Evolutionary conservation across 768 basidiomycete species (phyloP).

Genomic region (Lanmaoa rubissima): DNA sequence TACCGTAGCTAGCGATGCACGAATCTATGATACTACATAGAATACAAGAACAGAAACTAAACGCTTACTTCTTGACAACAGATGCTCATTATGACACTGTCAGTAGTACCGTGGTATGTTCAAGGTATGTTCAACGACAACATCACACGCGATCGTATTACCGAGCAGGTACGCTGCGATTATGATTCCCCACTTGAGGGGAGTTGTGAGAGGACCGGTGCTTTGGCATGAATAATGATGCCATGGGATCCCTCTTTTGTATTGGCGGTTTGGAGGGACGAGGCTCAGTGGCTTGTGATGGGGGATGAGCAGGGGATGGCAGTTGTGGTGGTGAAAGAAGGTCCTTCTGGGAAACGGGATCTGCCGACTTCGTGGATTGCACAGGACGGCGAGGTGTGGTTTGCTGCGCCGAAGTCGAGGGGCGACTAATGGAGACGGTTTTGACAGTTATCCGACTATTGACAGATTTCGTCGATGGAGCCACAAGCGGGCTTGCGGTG

Average conservation of each 20-base stretch:
- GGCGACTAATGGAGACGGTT: slow-evolving; percentile 43
- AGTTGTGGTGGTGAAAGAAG: slow-evolving; percentile 32
- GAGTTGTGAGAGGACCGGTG: slow-evolving; percentile 62
- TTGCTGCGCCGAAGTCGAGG: slow-evolving; percentile 17
- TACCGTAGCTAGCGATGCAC: slow-evolving; percentile 6
- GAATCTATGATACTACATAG: slow-evolving; percentile 14
- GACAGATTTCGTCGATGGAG: slow-evolving; percentile 29
- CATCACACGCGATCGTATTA: slow-evolving; percentile 10
- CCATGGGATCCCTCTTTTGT: slow-evolving; percentile 63
- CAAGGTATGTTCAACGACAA: background rate
- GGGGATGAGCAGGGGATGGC: slow-evolving; percentile 8
- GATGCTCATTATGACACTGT: slow-evolving; percentile 4
- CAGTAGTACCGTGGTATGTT: background rate
- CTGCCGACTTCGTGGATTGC: slow-evolving; percentile 24
- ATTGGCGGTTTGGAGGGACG: slow-evolving; percentile 38
- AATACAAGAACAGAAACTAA: slow-evolving; percentile 10
- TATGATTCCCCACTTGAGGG: slow-evolving; percentile 32
- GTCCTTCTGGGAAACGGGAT: slow-evolving; percentile 12
- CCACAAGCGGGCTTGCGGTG: slow-evolving; percentile 34
- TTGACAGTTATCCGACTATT: slow-evolving; percentile 51
- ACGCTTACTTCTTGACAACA: slow-evolving; percentile 1
- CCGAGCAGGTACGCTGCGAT: slow-evolving; percentile 21
- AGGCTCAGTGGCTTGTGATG: slow-evolving; percentile 25
- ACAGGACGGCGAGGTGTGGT: slow-evolving; percentile 30
- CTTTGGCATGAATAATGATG: slow-evolving; percentile 69